These are phyloP conservation scores for Aspergillus funiculosus DNA, from an alignment of 495 filamentous ascomycete species.

Conservation along the genomic window DNA sequence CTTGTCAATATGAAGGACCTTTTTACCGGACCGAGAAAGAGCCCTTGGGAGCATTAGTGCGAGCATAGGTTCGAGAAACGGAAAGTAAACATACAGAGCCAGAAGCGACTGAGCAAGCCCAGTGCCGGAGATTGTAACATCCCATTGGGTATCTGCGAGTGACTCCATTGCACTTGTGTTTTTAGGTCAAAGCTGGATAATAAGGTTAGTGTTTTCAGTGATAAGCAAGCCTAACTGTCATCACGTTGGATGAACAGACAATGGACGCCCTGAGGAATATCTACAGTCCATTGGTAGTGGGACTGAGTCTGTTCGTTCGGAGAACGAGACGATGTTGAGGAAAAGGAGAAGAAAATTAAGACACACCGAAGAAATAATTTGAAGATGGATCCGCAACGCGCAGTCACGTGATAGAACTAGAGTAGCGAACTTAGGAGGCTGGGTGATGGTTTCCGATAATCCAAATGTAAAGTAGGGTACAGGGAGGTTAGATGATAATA, in stretches of 20 bases:
- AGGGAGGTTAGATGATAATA: too few species aligned
- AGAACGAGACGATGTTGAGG: conserved; percentile 13
- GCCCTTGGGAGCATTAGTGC: conserved; percentile 59
- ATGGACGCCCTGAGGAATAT: conserved; percentile 21
- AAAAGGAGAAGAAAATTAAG: conserved; percentile 15
- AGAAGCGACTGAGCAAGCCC: conserved; percentile 86
- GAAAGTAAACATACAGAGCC: conserved; percentile 66
- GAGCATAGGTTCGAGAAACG: conserved; percentile 47
- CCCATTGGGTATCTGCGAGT: conserved; percentile 76
- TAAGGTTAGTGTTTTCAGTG: conserved; percentile 24
- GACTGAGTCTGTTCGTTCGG: conserved; percentile 7
- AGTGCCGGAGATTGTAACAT: conserved; percentile 85
- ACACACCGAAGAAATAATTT: conserved; percentile 18
- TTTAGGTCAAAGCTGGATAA: conserved; percentile 21
- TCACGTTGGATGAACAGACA: conserved; percentile 25
- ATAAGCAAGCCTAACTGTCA: conserved; percentile 26
- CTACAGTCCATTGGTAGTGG: conserved; percentile 25
- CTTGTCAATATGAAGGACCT: conserved; percentile 81
- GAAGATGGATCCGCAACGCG: conserved; percentile 11
- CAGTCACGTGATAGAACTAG: conserved; percentile 17
- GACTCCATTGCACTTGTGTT: conserved; percentile 60
- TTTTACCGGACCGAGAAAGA: conserved; percentile 85
- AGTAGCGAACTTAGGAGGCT: background rate
- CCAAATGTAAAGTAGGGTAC: too few species aligned
- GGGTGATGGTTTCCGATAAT: too few species aligned